A percentile compares a stretch with the other conserved stretches of the same genome.
phyloP scores from a whole-genome alignment of 2,329 filamentous ascomycete genomes.

The Orbilia quercus region DNA sequence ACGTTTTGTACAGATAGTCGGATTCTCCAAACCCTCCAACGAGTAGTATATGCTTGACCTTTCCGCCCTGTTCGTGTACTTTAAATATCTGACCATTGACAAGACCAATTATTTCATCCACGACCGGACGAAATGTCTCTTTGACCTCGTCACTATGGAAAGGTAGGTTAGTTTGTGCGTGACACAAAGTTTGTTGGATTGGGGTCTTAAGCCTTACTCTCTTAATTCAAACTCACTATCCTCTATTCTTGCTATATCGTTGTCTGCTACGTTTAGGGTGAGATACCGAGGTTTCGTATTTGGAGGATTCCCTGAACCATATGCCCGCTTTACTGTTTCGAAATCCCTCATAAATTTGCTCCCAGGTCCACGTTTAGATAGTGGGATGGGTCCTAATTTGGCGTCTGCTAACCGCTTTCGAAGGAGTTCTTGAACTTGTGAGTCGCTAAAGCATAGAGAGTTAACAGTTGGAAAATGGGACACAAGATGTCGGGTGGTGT shows the following conservation, averaged over 20 bases:
- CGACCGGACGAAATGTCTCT: conserved; percentile 46
- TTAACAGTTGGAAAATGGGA: not conserved
- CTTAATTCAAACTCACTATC: conserved; percentile 49
- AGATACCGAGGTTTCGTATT: conserved; percentile 47
- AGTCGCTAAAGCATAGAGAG: conserved; percentile 57
- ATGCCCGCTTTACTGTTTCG: conserved; percentile 51
- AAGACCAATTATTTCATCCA: conserved; percentile 41
- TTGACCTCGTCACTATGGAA: conserved; percentile 48
- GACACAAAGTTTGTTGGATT: not conserved
- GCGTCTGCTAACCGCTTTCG: conserved; percentile 74
- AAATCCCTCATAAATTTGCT: conserved; percentile 55
- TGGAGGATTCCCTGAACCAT: conserved; percentile 30
- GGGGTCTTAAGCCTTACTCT: conserved; percentile 18
- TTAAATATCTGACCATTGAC: conserved; percentile 43
- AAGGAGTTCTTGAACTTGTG: conserved; percentile 80
- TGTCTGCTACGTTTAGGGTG: conserved; percentile 43
- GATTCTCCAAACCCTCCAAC: conserved; percentile 54
- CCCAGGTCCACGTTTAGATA: conserved; percentile 48
- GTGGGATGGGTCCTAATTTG: conserved; percentile 74
- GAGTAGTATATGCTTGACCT: conserved; percentile 47
- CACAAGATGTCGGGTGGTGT: not conserved
- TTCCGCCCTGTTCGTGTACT: conserved; percentile 46
- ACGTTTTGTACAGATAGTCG: conserved; percentile 40
- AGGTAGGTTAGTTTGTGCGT: not conserved
- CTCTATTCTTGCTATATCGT: conserved; percentile 34